phyloP scores from a whole-genome alignment of 768 basidiomycete species.

The Candolleomyces eurysporus region DNA sequence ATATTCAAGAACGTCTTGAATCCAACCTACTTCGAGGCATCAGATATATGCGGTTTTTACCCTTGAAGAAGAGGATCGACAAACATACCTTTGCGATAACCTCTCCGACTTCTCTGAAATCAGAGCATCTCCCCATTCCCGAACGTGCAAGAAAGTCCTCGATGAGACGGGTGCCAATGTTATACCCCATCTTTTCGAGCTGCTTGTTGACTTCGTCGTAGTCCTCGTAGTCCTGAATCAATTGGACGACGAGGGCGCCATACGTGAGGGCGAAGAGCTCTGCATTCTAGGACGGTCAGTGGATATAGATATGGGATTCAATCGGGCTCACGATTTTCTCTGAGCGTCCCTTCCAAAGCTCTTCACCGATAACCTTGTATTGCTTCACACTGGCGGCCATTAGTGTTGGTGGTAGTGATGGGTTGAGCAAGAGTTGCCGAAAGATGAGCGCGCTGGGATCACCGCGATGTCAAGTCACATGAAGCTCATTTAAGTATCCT shows the following conservation, averaged over 20 bases:
- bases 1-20: conserved; percentile 98
- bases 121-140: conserved; percentile 84
- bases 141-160: conserved; percentile 97
- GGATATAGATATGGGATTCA: conserved; percentile 1
- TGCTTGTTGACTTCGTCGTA: conserved; percentile 94
- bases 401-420: conserved; percentile 10
- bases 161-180: conserved; percentile 93
- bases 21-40: conserved; percentile 63
- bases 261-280: conserved; percentile 97
- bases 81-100: conserved; percentile 83
- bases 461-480: neutral
- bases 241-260: conserved; percentile 95
- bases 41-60: neutral
- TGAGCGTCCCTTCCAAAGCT: conserved; percentile 90
- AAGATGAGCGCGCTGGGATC: neutral
- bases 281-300: conserved; percentile 68
- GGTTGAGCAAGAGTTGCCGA: neutral
- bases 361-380: conserved; percentile 88
- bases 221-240: conserved; percentile 99
- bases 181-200: conserved; percentile 99
- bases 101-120: conserved; percentile 94
- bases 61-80: neutral
- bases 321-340: conserved; percentile 83
- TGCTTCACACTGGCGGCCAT: conserved; percentile 75
- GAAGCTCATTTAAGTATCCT: neutral